Conservation (phyloP, 1,284 basidiomycete genomes). For the Cryptococcus maquisensis region DNA sequence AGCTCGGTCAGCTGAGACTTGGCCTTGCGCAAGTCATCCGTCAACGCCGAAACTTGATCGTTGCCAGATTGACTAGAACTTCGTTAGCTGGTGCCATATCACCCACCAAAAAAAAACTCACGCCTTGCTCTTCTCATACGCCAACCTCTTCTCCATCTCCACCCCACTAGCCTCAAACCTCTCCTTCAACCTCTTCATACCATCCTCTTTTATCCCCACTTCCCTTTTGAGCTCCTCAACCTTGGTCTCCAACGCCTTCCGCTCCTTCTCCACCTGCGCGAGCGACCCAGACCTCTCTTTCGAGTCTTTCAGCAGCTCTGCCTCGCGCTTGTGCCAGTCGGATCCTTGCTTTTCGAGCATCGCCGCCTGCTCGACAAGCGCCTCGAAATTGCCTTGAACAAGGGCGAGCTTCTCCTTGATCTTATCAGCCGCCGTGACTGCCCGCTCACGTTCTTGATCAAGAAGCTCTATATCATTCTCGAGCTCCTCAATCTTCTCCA, state of each 20-base stretch:
- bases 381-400: constrained; percentile 58
- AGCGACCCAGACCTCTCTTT: constrained; percentile 31
- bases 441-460: constrained; percentile 79
- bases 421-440: constrained; percentile 39
- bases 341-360: constrained; percentile 72
- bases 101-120: constrained; percentile 50
- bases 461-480: constrained; percentile 79
- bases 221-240: constrained; percentile 70
- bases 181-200: constrained; percentile 69
- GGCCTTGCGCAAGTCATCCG: constrained; percentile 64
- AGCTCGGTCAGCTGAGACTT: constrained; percentile 76
- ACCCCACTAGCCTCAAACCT: constrained; percentile 63
- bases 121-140: constrained; percentile 63
- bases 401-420: constrained; percentile 27
- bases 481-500: constrained; percentile 75
- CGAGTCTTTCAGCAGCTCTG: constrained; percentile 53
- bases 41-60: constrained; percentile 59
- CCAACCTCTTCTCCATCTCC: constrained; percentile 71
- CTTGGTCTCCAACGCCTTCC: constrained; percentile 59
- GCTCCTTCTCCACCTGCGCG: constrained; percentile 51
- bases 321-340: constrained; percentile 63
- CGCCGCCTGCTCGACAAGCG: constrained; percentile 76
- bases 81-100: background rate
- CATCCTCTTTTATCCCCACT: constrained; percentile 72
- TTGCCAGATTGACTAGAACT: constrained; percentile 60